Conservation (phyloP, 1,139 yeast genomes). For the Pneumocystis sp. region DNA sequence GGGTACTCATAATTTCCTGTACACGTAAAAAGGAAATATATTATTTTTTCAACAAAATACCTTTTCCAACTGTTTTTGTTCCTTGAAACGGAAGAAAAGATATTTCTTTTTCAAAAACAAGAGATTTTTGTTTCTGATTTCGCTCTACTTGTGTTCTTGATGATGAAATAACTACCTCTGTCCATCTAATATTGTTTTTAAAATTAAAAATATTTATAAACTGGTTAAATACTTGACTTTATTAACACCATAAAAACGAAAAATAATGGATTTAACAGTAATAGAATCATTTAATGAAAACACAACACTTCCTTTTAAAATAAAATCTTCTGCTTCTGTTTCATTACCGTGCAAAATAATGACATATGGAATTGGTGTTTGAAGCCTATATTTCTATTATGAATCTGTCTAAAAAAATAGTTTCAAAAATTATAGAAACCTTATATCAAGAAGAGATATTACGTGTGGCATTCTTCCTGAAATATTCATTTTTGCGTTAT, state of each 20-base stretch:
- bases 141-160: slow-evolving; percentile 6
- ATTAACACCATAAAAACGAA: slow-evolving; percentile 52
- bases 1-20: slow-evolving; percentile 83
- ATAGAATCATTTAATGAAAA: slow-evolving; percentile 65
- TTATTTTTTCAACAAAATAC: neutral
- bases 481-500: neutral
- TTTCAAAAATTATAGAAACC: slow-evolving; percentile 12
- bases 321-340: slow-evolving; percentile 62
- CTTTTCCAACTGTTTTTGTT: neutral
- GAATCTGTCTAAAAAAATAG: slow-evolving; percentile 18
- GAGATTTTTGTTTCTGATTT: slow-evolving; percentile 39
- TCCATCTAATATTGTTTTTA: slow-evolving; percentile 3
- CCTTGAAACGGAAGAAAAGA: slow-evolving; percentile 30
- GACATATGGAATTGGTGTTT: slow-evolving; percentile 62
- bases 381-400: slow-evolving; percentile 46
- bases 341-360: slow-evolving; percentile 65
- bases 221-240: slow-evolving; percentile 29
- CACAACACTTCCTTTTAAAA: slow-evolving; percentile 63
- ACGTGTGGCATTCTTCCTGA: neutral
- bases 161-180: slow-evolving; percentile 2
- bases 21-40: neutral
- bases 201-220: neutral
- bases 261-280: slow-evolving; percentile 44
- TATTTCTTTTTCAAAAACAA: slow-evolving; percentile 65
- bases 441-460: slow-evolving; percentile 21